Evolutionary conservation across 495 filamentous ascomycete species (phyloP).

Genomic region (Astrothelium subdiscretum): DNA sequence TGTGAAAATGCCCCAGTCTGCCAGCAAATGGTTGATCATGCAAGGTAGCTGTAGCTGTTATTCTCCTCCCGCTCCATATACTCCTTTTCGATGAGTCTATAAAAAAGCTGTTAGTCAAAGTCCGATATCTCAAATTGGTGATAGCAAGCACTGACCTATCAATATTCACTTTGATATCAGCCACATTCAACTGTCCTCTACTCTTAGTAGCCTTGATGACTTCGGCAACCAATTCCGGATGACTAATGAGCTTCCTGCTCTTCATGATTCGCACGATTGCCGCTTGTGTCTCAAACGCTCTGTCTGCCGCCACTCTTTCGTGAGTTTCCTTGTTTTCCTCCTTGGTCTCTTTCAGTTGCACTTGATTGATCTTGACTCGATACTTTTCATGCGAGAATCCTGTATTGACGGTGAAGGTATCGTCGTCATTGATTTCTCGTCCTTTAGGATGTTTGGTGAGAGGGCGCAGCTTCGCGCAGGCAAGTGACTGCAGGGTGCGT

Average conservation of each 20-base stretch:
- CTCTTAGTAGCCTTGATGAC: conserved; percentile 80
- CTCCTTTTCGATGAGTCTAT: conserved; percentile 74
- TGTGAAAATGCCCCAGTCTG: too few species aligned
- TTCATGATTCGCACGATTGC: conserved; percentile 98
- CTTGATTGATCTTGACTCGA: conserved; percentile 95
- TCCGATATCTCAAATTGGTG: conserved; percentile 23
- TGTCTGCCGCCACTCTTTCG: conserved; percentile 73
- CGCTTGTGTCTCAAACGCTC: conserved; percentile 92
- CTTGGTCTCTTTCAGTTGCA: conserved; percentile 89
- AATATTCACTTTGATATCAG: conserved; percentile 90
- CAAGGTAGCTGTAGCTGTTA: conserved; percentile 71
- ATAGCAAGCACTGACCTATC: conserved; percentile 49
- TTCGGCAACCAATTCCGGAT: conserved; percentile 70
- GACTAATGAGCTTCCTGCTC: conserved; percentile 73
- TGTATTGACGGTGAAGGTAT: conserved; percentile 71
- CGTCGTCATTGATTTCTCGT: conserved; percentile 60
- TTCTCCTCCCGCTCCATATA: conserved; percentile 78
- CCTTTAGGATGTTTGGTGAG: conserved; percentile 77
- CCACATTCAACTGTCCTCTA: conserved; percentile 69
- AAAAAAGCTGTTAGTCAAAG: conserved; percentile 11
- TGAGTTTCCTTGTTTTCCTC: conserved; percentile 89
- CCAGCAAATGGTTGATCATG: too few species aligned
- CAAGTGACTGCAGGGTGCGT: conserved; percentile 86
- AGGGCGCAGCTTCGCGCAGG: conserved; percentile 80
- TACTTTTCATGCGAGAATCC: conserved; percentile 69